Percentiles rank a stretch among this genome's conserved stretches.
Evolutionary conservation across 2,329 filamentous ascomycete genomes (phyloP).

Genomic region (Paraphoma sp.): DNA sequence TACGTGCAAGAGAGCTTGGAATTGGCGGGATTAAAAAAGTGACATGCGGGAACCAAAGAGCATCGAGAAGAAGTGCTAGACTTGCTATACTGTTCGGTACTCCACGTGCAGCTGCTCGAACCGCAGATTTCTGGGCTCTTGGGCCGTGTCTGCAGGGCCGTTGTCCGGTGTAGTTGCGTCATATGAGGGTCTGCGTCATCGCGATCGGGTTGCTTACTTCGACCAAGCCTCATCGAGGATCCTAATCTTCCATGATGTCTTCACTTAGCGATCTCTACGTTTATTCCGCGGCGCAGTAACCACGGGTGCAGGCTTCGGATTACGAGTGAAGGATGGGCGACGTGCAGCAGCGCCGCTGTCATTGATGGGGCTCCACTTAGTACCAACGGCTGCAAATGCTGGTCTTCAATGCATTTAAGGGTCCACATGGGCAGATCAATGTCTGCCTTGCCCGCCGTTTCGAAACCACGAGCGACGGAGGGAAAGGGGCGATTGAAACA

Average conservation of each 20-base stretch:
- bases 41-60: constrained; percentile 11
- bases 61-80: constrained; percentile 10
- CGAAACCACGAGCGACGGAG: constrained; percentile 13
- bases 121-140: background rate
- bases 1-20: constrained; percentile 18
- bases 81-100: constrained; percentile 8
- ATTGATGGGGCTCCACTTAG: constrained; percentile 9
- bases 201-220: background rate
- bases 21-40: constrained; percentile 3
- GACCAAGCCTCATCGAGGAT: background rate
- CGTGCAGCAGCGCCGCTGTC: constrained; percentile 6
- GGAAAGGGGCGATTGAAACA: constrained; percentile 6
- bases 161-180: constrained; percentile 1
- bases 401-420: background rate
- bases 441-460: constrained; percentile 1
- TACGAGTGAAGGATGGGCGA: constrained; percentile 2
- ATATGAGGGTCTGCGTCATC: constrained; percentile 7
- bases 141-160: constrained; percentile 2
- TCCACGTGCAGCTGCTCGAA: constrained; percentile 7
- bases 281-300: background rate
- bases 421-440: background rate
- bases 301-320: background rate
- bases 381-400: constrained; percentile 12
- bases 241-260: background rate
- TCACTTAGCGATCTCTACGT: background rate